phyloP scores from a whole-genome alignment of 495 filamentous ascomycete genomes.

The Penicillium samsonianum region DNA sequence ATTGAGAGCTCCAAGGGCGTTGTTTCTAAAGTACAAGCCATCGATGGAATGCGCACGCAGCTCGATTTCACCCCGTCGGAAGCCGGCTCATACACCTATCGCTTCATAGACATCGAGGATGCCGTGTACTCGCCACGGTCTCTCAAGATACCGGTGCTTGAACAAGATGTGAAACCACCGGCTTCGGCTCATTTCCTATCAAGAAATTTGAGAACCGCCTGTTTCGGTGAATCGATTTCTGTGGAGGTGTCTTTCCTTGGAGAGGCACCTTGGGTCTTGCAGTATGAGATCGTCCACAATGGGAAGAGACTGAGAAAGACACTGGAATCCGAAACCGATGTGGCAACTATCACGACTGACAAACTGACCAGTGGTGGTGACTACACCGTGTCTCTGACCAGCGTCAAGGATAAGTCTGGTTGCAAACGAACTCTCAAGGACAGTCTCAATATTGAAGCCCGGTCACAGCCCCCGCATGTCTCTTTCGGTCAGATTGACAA shows the following conservation, averaged over 20 bases:
- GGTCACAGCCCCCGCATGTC: constrained; percentile 80
- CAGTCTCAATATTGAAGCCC: constrained; percentile 78
- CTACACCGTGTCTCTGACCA: constrained; percentile 78
- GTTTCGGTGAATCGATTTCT: constrained; percentile 76
- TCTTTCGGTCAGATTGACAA: constrained; percentile 81
- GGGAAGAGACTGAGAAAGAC: constrained; percentile 74
- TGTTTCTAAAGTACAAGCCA: constrained; percentile 48
- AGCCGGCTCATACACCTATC: constrained; percentile 84
- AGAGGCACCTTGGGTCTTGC: constrained; percentile 81
- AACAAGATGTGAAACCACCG: constrained; percentile 90
- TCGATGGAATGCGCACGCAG: constrained; percentile 72
- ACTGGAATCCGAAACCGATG: constrained; percentile 57
- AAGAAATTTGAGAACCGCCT: constrained; percentile 58
- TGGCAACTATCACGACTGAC: constrained; percentile 71
- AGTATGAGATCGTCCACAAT: constrained; percentile 92
- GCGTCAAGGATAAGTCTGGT: constrained; percentile 78
- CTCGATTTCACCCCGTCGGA: constrained; percentile 77
- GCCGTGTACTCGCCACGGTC: constrained; percentile 64
- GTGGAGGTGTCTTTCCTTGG: constrained; percentile 74
- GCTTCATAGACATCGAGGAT: constrained; percentile 78
- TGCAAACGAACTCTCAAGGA: constrained; percentile 84
- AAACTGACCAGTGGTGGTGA: constrained; percentile 77
- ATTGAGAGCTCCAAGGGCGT: constrained; percentile 60
- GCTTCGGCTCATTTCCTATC: constrained; percentile 74
- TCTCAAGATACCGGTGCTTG: constrained; percentile 58